These are phyloP conservation scores for Glycine latifolia DNA, from an alignment of 306 rosid species.

Conservation along the genomic window DNA sequence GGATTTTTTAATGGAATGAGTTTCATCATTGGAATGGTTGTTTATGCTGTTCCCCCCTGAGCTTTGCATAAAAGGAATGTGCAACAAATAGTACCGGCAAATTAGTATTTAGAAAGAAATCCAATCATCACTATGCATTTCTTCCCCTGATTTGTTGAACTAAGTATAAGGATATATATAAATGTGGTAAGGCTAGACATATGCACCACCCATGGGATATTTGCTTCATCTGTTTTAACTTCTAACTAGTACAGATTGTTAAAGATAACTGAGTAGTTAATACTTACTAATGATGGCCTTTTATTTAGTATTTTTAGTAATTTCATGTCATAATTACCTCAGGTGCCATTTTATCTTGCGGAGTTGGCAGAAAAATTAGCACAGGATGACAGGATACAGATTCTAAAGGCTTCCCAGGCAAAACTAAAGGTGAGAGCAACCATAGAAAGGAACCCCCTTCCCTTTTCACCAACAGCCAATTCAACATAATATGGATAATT, in stretches of 20 bases:
- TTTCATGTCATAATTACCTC: slow-evolving; percentile 32
- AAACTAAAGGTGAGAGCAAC: slow-evolving; percentile 73
- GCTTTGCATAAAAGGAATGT: slow-evolving; percentile 5
- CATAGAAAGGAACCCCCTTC: background rate
- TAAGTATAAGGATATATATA: background rate
- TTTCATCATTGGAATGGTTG: no score
- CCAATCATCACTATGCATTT: background rate
- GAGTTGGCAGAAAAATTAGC: slow-evolving; percentile 85
- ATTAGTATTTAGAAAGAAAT: background rate
- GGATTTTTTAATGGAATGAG: no score
- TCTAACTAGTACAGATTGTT: background rate
- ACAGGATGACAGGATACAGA: slow-evolving; percentile 75
- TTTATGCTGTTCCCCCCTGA: no score
- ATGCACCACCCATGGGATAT: slow-evolving; percentile 16
- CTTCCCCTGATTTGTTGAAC: background rate
- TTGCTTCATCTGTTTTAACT: slow-evolving; percentile 21
- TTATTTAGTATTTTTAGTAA: slow-evolving; percentile 27
- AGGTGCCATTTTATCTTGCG: slow-evolving; percentile 93
- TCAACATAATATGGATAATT: background rate
- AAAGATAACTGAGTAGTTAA: slow-evolving; percentile 23
- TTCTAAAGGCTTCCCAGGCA: slow-evolving; percentile 78
- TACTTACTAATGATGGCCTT: background rate
- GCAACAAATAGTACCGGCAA: background rate
- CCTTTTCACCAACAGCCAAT: background rate
- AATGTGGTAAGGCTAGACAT: slow-evolving; percentile 28